Conservation (phyloP, 2,329 filamentous ascomycete species). For the Fusarium stilboides region DNA sequence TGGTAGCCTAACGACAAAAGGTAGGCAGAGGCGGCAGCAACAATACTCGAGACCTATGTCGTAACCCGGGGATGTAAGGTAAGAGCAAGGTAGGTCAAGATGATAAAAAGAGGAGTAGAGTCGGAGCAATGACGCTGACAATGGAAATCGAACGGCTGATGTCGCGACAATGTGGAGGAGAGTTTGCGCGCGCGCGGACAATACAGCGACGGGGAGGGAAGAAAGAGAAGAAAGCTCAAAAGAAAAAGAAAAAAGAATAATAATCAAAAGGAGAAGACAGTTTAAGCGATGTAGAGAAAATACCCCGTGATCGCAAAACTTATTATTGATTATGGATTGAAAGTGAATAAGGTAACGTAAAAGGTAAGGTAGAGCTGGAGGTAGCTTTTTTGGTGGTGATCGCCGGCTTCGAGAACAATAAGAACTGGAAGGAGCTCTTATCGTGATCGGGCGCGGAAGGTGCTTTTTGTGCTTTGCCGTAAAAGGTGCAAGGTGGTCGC, state of each 20-base stretch:
- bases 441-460: conserved; percentile 42
- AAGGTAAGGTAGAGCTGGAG: conserved; percentile 7
- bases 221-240: conserved; percentile 13
- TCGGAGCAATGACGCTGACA: conserved; percentile 41
- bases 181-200: conserved; percentile 10
- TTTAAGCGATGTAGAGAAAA: conserved; percentile 15
- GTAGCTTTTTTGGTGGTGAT: conserved; percentile 33
- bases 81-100: conserved; percentile 29
- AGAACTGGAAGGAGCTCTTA: conserved; percentile 40
- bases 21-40: conserved; percentile 43
- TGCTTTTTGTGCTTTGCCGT: conserved; percentile 43
- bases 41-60: conserved; percentile 28
- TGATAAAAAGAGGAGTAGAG: conserved; percentile 32
- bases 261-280: conserved; percentile 30
- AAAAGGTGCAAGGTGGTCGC: conserved; percentile 38
- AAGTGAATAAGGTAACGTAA: conserved; percentile 15
- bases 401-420: conserved; percentile 39
- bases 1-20: conserved; percentile 41
- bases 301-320: conserved; percentile 30
- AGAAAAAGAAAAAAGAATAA: conserved; percentile 24
- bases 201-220: not conserved
- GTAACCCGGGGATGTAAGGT: conserved; percentile 35
- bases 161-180: conserved; percentile 11
- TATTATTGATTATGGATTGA: conserved; percentile 41
- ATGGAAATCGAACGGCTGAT: conserved; percentile 18